Evolutionary conservation across 2,329 filamentous ascomycete species (phyloP), one percentile per base, ranked within the genome.

Genomic region (Ascochyta lentis): DNA sequence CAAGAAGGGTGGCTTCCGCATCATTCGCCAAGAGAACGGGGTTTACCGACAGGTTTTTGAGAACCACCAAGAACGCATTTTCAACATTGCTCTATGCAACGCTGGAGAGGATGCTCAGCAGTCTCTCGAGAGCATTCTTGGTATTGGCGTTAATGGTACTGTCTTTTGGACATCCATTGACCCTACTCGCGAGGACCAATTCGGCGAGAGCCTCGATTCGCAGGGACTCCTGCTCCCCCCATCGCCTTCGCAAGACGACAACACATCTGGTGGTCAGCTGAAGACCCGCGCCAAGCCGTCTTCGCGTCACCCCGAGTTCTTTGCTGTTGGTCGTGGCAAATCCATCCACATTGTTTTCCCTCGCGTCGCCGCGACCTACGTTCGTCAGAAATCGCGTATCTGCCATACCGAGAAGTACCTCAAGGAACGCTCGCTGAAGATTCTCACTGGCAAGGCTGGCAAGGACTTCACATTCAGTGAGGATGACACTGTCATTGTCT

Each of bases 391-490:
- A 39, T 81, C 82, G 56, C 82, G 84, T 43, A 80, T 81, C 35
- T 92, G 96, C 58, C 90, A 97, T 72, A 95, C 91, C 0, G 92
- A 96, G 73, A 90, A 87, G 70, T 92, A 96, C 61, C 86, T 95
- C 63, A 88, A 89, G 71, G 89, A 97, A 72, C 93, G 91, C 70
- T 90, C 90, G 44, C 81, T 98, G 63, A 96, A 93, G 78, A 96
- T 99, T 77, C 92, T 94, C 66, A 98, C 93, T 59, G 95, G 94
- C 66, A 99, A 99, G 81, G 94, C 95, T 63, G 95, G 93, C 61
- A 99, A 99, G 77, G 95, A 99, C 75, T 99, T 99, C 74, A 90
- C 89, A 42, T 99, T 99, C 78, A 97, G 94, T 76, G 93, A 96
- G 75, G 95, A 99, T 75, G 95, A 99, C 75, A 91, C 89, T 1